Evolutionary conservation across 2,329 filamentous ascomycete genomes (phyloP).

Genomic region (Lasiodiplodia sp.): DNA sequence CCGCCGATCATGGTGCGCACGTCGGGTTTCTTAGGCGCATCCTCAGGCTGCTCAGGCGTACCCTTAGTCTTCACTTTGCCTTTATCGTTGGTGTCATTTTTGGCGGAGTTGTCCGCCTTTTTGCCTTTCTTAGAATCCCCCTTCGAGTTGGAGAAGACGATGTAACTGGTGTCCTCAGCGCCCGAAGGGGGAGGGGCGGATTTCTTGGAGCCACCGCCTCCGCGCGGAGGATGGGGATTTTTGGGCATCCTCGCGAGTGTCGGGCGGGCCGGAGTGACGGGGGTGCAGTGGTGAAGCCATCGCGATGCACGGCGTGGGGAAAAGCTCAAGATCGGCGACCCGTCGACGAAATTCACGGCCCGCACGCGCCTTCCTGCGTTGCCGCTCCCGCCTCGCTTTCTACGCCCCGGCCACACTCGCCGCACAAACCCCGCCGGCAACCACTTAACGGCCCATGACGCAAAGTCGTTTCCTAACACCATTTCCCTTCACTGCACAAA

Average conservation of each 20-base stretch:
- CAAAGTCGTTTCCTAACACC: background rate
- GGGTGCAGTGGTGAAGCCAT: conserved; percentile 25
- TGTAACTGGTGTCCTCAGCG: conserved; percentile 56
- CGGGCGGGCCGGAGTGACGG: conserved; percentile 1
- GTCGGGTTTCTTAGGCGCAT: conserved; percentile 65
- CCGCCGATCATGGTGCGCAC: conserved; percentile 86
- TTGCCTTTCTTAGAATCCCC: conserved; percentile 50
- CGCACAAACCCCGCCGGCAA: conserved; percentile 4
- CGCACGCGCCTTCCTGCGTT: conserved; percentile 4
- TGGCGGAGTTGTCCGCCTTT: conserved; percentile 35
- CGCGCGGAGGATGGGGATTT: conserved; percentile 57
- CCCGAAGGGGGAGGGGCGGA: conserved; percentile 31
- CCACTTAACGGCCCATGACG: conserved; percentile 11
- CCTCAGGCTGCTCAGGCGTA: conserved; percentile 39
- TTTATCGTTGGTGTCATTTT: conserved; percentile 36
- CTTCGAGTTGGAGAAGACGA: conserved; percentile 57
- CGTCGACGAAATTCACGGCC: conserved; percentile 22
- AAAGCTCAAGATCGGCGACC: conserved; percentile 24
- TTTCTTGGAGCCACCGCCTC: conserved; percentile 49
- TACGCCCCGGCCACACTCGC: background rate
- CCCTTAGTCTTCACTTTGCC: conserved; percentile 47
- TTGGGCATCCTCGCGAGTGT: conserved; percentile 52
- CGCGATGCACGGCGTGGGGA: conserved; percentile 20
- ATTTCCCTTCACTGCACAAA: background rate
- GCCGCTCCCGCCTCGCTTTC: conserved; percentile 22